phyloP scores from a whole-genome alignment of 2,329 filamentous ascomycete genomes.

The Thyridium curvatum region DNA sequence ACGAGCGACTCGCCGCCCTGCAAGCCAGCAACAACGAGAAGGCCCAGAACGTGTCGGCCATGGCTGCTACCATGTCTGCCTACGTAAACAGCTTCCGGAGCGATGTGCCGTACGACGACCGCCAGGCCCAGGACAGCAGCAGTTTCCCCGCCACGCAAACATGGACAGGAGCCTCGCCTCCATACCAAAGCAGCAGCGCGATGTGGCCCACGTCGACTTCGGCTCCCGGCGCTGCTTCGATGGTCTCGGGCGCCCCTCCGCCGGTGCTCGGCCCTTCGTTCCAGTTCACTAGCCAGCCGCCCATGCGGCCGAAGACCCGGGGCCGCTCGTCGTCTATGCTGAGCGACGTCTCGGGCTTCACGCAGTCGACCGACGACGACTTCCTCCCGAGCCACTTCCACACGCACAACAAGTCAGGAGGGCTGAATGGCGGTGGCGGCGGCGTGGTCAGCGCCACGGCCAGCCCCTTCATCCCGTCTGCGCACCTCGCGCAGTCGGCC shows the following conservation, averaged over 20 bases:
- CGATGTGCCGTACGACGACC: conserved; percentile 30
- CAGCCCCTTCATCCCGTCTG: conserved; percentile 9
- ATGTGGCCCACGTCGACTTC: no score
- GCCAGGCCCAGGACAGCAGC: conserved; percentile 12
- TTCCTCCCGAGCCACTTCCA: conserved; percentile 6
- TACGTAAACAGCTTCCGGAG: conserved; percentile 36
- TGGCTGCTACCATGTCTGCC: conserved; percentile 27
- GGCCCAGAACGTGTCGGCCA: conserved; percentile 29
- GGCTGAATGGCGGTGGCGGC: conserved; percentile 10
- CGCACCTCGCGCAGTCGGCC: conserved; percentile 4
- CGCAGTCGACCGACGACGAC: conserved; percentile 49
- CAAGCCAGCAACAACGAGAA: conserved; percentile 28
- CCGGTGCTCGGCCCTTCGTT: conserved; percentile 23
- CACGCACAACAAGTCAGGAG: conserved; percentile 10
- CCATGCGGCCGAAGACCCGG: conserved; percentile 29
- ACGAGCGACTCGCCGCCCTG: conserved; percentile 29
- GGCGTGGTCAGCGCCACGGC: conserved; percentile 15
- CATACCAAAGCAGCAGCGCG: no score
- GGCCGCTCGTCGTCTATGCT: conserved; percentile 63
- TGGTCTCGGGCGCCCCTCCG: conserved; percentile 15
- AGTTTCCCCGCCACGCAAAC: neutral
- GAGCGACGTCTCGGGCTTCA: conserved; percentile 61
- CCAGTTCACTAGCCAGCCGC: conserved; percentile 16
- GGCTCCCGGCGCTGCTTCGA: no score
- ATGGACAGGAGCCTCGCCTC: no score